Evolutionary conservation across 495 filamentous ascomycete species (phyloP), one percentile per base, ranked within the genome.

Genomic region (Tetracladium setigerum): DNA sequence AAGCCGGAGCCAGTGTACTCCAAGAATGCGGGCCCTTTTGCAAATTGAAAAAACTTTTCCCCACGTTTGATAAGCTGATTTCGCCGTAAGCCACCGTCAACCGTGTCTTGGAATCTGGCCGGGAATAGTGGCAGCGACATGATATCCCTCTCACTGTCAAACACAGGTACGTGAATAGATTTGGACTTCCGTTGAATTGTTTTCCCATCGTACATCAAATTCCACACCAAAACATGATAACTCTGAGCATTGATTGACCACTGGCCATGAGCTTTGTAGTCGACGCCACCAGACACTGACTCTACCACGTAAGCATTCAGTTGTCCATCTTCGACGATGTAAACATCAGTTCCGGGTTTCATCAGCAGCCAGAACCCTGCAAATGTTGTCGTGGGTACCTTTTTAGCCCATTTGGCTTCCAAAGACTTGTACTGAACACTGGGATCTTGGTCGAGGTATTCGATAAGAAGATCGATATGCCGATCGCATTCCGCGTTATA

Each of bases 381-480:
- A 34, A 41, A 49, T 18, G 46, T 49, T 8, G 24, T 14, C 2
- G 33, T 14, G 5, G 37, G 37, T 16, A 30, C 18, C 7, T 6
- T 9, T n/a, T 14, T 18, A 42, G 36, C 15, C 2, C 27, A 30
- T 19, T 30, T 27, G 13, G 13, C 10, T 27, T 49, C 38, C 12
- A 33, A 8, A 11, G 17, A 4, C 24, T 37, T 4, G 4, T 6
- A 14, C 2, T 42, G 7, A 13, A 31, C 46, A n/a, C n/a, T n/a
- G n/a, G 10, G 24, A 10, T 4, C 14, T 5, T 42, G 14, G 12
- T 41, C 38, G 2, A 49, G 16, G 30, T 37, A 38, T 30, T 15
- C 38, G 8, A 49, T 7, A 5, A 49, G 19, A 16, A 49, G 12
- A 42, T 42, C 46, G 15, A 49, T 41, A 42, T 49, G 37, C 2